Base-by-base conservation (phyloP, 352 stramenopile species). In the Pythium plurisporium region DNA sequence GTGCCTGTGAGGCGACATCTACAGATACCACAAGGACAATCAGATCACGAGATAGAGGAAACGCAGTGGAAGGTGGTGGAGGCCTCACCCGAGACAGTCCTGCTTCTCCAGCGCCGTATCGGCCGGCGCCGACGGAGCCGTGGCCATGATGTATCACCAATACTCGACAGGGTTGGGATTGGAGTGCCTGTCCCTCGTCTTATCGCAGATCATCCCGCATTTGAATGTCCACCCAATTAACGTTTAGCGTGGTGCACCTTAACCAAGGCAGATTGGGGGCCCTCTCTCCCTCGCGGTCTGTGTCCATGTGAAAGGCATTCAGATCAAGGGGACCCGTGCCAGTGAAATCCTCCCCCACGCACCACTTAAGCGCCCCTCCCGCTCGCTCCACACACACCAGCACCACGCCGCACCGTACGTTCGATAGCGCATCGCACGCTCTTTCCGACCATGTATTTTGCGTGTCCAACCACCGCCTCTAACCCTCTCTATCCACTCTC, bases 1-100 rank as follows among this genome's bases (percentile, higher is more conserved):
- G 72, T 82, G 30, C 76, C 79, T 1, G 72, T 84, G 27, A 89
- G 38, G 46, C 75, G 76, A 45, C 79, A 89, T 34, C 79, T 89
- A 59, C 47, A 50, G 29, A 14, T n/a, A n/a, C n/a, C n/a, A n/a
- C n/a, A n/a, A n/a, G n/a, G n/a, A n/a, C n/a, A n/a, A n/a, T n/a
- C n/a, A n/a, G n/a, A n/a, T n/a, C n/a, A n/a, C n/a, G n/a, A n/a
- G n/a, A n/a, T n/a, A n/a, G n/a, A n/a, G n/a, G n/a, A n/a, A n/a
- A n/a, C n/a, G n/a, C n/a, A n/a, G n/a, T n/a, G n/a, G n/a, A n/a
- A n/a, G n/a, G n/a, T n/a, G n/a, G n/a, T n/a, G n/a, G n/a, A n/a
- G n/a, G n/a, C n/a, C n/a, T n/a, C 19, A 64, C 57, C 47, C 57
- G 4, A 64, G 31, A 27, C 57, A 64, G 57, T 64, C 57, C 22